Base-by-base conservation (phyloP, 2,329 filamentous ascomycete species). In the Coccinonectria pachysandricola region DNA sequence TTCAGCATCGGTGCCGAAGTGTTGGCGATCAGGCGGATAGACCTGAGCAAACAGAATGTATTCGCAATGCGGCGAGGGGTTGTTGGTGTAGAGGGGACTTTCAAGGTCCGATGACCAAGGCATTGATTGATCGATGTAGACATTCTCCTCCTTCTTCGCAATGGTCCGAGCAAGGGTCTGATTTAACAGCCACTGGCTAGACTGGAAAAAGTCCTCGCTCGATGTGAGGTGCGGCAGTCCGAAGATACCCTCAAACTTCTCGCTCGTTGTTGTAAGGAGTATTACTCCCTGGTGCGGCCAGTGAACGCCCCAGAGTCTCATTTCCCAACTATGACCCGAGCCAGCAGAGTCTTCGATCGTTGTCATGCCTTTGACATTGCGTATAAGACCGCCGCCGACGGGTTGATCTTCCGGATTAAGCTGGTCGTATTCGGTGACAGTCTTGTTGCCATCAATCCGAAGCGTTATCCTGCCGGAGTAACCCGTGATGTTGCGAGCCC, bases 171-270 rank as follows among this genome's bases (percentile, higher is more conserved):
- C 68, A 9, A 95, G 60, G 0, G 82, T 87, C 37, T 69, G 64
- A 43, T 88, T 82, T 18, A 96, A 62, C 10, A 93, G 59, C 26
- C 61, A 60, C 46, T 78, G 52, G 57, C 74, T 65, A 34, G 69
- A 65, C 46, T 58, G 50, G 50, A 73, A 74, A 46, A 68, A 75
- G 24, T 71, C 61, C 4, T 59, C 49, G 12, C 60, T 54, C 0
- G 83, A 68, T 1, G 81, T 65, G 26, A 98, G 68, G 53, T 96
- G 86, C 14, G 91, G 87, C 23, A 96, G 60, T 3, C 78, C 81
- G 51, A 93, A 93, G 30, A 96, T 78, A 21, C 91, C 87, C n/a
- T 79, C 75, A 46, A 91, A 91, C 60, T 93, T 95, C 48, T 94
- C 82, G 53, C 86, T 95, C 24, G 86, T 88, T 1, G 88, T 95